Evolutionary conservation across 176 grass and related monocot species (phyloP).

Genomic region (Raddia guianensis): DNA sequence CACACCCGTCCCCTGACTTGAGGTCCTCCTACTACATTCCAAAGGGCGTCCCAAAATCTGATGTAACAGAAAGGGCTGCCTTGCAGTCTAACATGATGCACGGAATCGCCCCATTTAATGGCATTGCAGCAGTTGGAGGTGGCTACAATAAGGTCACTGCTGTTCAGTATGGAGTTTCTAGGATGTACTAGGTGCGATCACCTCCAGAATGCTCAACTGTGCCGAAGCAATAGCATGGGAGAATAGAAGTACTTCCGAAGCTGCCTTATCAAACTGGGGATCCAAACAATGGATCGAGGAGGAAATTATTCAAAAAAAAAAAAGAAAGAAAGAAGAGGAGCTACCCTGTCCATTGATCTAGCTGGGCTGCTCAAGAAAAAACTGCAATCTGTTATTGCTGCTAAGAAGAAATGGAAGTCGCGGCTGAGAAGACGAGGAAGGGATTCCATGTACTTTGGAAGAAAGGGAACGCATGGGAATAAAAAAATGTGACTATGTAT

Average conservation of each 20-base stretch:
- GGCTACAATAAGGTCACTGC: slow-evolving; percentile 65
- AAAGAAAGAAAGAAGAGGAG: background rate
- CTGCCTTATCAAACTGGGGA: slow-evolving; percentile 29
- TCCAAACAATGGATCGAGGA: slow-evolving; percentile 29
- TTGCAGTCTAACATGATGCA: slow-evolving; percentile 65
- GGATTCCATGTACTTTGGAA: slow-evolving; percentile 14
- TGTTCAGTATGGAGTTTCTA: slow-evolving; percentile 78
- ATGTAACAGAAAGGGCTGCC: slow-evolving; percentile 44
- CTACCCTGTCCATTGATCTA: slow-evolving; percentile 18
- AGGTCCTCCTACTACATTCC: slow-evolving; percentile 60
- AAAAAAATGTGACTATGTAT: slow-evolving; percentile 50
- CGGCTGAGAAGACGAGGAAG: background rate
- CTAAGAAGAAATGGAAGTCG: slow-evolving; percentile 2
- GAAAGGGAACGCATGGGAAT: slow-evolving; percentile 39
- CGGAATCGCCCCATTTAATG: slow-evolving; percentile 66
- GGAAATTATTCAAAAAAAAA: background rate
- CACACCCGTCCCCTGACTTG: slow-evolving; percentile 57
- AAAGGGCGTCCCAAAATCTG: slow-evolving; percentile 51
- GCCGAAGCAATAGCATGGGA: slow-evolving; percentile 38
- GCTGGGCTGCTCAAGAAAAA: slow-evolving; percentile 15
- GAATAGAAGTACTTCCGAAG: slow-evolving; percentile 17
- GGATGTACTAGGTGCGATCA: slow-evolving; percentile 71
- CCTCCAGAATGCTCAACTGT: slow-evolving; percentile 31
- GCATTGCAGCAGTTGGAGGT: slow-evolving; percentile 63
- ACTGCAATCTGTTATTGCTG: slow-evolving; percentile 14